phyloP scores from a whole-genome alignment of 2,329 filamentous ascomycete species.

The Pseudogymnoascus sp. region DNA sequence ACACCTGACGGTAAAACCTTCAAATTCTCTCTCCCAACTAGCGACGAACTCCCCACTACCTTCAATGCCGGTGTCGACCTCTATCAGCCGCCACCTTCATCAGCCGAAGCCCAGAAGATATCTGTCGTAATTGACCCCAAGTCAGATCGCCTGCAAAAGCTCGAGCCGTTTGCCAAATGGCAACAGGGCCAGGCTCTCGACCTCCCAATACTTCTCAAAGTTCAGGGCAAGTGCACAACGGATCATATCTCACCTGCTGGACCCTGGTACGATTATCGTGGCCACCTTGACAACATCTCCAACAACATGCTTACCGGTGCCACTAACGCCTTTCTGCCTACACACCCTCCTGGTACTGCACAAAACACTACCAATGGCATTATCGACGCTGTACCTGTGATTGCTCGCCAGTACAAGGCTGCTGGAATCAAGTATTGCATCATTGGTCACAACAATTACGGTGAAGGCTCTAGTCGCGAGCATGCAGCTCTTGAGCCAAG shows the following conservation, averaged over 20 bases:
- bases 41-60: constrained; percentile 21
- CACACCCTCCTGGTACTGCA: constrained; percentile 22
- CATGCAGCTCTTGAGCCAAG: constrained; percentile 25
- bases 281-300: constrained; percentile 32
- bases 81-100: constrained; percentile 22
- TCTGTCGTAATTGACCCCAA: constrained; percentile 22
- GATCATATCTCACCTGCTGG: constrained; percentile 33
- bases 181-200: constrained; percentile 7
- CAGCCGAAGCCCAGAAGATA: constrained; percentile 17
- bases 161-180: constrained; percentile 26
- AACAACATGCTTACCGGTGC: constrained; percentile 31
- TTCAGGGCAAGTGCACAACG: constrained; percentile 31
- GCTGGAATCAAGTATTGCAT: constrained; percentile 25
- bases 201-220: constrained; percentile 27
- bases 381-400: constrained; percentile 21
- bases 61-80: constrained; percentile 22
- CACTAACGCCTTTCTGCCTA: constrained; percentile 25
- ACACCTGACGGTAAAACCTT: constrained; percentile 14
- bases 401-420: constrained; percentile 21
- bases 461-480: constrained; percentile 23
- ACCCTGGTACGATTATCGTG: constrained; percentile 32
- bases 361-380: constrained; percentile 17
- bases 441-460: constrained; percentile 28
- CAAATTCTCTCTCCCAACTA: constrained; percentile 23
- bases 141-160: constrained; percentile 26